A percentile compares a stretch with the other conserved stretches of the same genome.
Conservation (phyloP, 1,139 yeast species). For the Blastobotrys petasosporus region DNA sequence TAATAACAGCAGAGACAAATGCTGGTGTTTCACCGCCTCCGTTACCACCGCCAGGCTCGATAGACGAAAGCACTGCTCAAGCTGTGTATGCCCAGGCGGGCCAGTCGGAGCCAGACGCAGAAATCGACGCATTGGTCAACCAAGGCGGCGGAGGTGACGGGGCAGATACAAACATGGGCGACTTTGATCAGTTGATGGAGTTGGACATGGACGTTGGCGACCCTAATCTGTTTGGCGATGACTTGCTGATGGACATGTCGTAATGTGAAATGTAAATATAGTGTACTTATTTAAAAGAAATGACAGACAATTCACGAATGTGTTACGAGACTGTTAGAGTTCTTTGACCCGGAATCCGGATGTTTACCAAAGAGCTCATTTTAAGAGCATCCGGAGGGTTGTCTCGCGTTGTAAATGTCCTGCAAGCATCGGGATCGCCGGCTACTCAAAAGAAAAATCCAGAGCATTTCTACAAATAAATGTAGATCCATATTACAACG, state of each 20-base stretch:
- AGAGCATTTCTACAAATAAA: no score
- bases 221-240: slow-evolving; percentile 13
- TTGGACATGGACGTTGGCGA: slow-evolving; percentile 11
- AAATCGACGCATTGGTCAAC: background rate
- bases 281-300: no score
- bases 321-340: no score
- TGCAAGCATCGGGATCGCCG: no score
- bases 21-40: slow-evolving; percentile 5
- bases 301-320: no score
- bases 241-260: slow-evolving; percentile 13
- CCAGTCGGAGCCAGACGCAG: background rate
- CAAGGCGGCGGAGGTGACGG: background rate
- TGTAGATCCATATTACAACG: no score
- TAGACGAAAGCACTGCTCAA: background rate
- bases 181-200: slow-evolving; percentile 8
- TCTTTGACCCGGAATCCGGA: no score
- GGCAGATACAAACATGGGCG: background rate
- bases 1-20: background rate
- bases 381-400: no score
- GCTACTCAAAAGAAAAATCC: no score
- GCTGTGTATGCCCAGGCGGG: background rate
- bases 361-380: no score
- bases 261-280: background rate
- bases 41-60: slow-evolving; percentile 2
- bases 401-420: no score